A percentile compares a stretch with the other conserved stretches of the same genome.
Evolutionary conservation across 441 rosid genomes (phyloP).

Genomic region (California macrophylla): DNA sequence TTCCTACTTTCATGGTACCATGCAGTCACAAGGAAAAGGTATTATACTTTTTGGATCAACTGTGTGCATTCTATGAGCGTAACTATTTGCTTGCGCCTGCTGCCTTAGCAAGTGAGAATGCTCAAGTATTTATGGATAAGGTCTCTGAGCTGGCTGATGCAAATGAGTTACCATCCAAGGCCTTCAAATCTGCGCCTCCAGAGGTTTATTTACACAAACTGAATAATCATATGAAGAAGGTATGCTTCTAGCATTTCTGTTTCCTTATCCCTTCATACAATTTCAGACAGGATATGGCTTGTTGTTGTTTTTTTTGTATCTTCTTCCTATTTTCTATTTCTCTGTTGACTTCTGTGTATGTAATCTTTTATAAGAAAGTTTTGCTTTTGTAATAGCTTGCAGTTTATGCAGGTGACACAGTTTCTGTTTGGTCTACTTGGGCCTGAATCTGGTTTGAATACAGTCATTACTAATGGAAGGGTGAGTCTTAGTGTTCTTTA

Average conservation of each 20-base stretch:
- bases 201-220: conserved; percentile 40
- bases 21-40: conserved; percentile 72
- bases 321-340: neutral
- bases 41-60: conserved; percentile 63
- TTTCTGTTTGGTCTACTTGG: conserved; percentile 59
- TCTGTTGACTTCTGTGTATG: conserved; percentile 13
- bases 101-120: conserved; percentile 37
- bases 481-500: conserved; percentile 30
- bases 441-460: conserved; percentile 55
- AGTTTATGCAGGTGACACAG: conserved; percentile 47
- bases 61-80: conserved; percentile 65
- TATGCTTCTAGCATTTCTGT: conserved; percentile 20
- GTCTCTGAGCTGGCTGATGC: conserved; percentile 68
- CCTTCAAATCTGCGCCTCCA: conserved; percentile 40
- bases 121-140: conserved; percentile 47
- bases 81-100: conserved; percentile 46
- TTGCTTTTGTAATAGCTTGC: conserved; percentile 18
- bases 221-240: conserved; percentile 53
- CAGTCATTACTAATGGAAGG: conserved; percentile 89
- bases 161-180: conserved; percentile 53
- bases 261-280: neutral
- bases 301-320: neutral
- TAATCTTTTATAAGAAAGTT: conserved; percentile 12
- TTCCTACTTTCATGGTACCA: conserved; percentile 23
- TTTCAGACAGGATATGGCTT: neutral